Percentiles rank a stretch among this genome's conserved stretches.
These are phyloP conservation scores for Citrullus colocynthis DNA, from an alignment of 306 rosid genomes.

Conservation along the genomic window DNA sequence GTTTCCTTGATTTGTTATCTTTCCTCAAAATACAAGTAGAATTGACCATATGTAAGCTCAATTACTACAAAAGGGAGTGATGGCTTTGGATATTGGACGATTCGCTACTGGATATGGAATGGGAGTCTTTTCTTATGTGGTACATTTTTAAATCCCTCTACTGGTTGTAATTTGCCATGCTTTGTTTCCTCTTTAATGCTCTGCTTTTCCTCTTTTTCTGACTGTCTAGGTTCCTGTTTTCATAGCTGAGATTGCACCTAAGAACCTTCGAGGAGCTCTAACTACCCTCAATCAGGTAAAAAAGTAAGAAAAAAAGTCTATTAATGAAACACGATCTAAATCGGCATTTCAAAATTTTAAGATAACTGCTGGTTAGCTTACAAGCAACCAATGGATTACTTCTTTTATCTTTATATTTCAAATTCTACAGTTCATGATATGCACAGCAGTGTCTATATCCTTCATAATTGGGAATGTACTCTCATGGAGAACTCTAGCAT, in stretches of 20 bases:
- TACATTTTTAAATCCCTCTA: constrained; percentile 15
- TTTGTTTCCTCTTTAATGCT: neutral
- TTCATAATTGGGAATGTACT: constrained; percentile 66
- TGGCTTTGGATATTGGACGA: constrained; percentile 73
- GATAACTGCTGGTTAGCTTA: neutral
- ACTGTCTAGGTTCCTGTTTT: constrained; percentile 63
- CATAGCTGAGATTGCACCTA: constrained; percentile 87
- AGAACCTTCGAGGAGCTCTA: constrained; percentile 67
- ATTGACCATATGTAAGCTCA: neutral
- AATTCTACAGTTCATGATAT: constrained; percentile 56
- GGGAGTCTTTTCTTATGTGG: constrained; percentile 91
- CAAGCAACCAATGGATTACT: neutral
- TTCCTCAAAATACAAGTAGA: constrained; percentile 8
- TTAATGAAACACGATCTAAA: neutral
- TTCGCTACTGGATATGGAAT: constrained; percentile 94
- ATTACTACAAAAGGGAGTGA: constrained; percentile 30
- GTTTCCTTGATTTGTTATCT: constrained; percentile 1
- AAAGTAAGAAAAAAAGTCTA: neutral
- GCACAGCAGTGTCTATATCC: constrained; percentile 48
- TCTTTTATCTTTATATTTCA: neutral
- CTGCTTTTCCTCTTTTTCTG: neutral
- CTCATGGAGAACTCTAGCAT: constrained; percentile 69
- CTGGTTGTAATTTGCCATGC: neutral
- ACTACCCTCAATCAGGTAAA: constrained; percentile 81
- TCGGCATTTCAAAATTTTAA: neutral